A percentile compares a stretch with the other conserved stretches of the same genome.
Evolutionary conservation across 1,284 basidiomycete species (phyloP).

Genomic region (Cryptococcus jaspeensis): DNA sequence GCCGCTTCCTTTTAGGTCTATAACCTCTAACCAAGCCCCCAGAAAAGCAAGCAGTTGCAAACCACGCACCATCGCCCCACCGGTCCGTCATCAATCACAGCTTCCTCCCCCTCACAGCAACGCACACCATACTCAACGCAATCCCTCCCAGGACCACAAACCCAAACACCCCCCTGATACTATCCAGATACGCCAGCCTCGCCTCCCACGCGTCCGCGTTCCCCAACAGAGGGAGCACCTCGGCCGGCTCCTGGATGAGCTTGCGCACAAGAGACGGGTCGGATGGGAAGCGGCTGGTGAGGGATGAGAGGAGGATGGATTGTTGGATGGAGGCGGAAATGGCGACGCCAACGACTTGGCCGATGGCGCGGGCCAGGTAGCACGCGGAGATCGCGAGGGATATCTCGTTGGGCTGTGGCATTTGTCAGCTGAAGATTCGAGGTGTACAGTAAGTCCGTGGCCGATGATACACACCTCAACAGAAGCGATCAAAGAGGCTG

Average conservation of each 20-base stretch:
- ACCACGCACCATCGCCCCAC: background rate
- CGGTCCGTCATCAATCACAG: background rate
- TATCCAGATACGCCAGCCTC: slow-evolving; percentile 27
- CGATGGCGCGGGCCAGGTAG: slow-evolving; percentile 36
- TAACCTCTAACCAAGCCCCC: background rate
- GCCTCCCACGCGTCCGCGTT: slow-evolving; percentile 18
- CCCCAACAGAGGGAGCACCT: slow-evolving; percentile 23
- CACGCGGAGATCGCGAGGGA: slow-evolving; percentile 38
- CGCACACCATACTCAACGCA: slow-evolving; percentile 19
- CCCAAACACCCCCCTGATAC: slow-evolving; percentile 32
- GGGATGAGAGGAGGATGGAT: slow-evolving; percentile 22
- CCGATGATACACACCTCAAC: slow-evolving; percentile 20
- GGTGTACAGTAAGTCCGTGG: background rate
- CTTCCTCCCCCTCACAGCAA: slow-evolving; percentile 14
- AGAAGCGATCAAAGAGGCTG: slow-evolving; percentile 26
- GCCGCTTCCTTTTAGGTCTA: background rate
- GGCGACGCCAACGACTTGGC: slow-evolving; percentile 39
- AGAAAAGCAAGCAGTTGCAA: background rate
- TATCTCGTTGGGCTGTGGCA: slow-evolving; percentile 16
- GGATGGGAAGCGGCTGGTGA: slow-evolving; percentile 14
- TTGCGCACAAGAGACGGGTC: slow-evolving; percentile 15
- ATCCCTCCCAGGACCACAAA: slow-evolving; percentile 26
- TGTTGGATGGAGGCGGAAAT: slow-evolving; percentile 38
- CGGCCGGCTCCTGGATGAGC: slow-evolving; percentile 34
- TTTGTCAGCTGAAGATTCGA: background rate